Base-by-base conservation (phyloP, 768 basidiomycete species). In the Amanita polypyramis region DNA sequence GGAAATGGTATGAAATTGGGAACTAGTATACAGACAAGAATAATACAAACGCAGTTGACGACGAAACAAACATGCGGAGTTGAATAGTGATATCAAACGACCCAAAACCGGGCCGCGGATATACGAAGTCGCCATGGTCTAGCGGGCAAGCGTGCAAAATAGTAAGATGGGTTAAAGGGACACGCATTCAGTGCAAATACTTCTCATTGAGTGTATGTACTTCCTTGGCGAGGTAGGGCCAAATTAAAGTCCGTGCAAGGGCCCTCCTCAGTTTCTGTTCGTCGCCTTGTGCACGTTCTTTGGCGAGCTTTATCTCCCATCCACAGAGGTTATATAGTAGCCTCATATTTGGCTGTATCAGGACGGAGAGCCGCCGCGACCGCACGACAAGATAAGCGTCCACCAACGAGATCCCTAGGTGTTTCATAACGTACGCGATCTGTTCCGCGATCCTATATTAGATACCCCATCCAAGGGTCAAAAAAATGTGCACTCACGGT, bases 391-490 rank as follows among this genome's bases (percentile, higher is more conserved):
- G 73, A 66, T 98, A 98, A 7, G 95, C 91, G 58, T 94, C 90
- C 49, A 93, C 88, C 54, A 98, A 79, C 32, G 87, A 82, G 39
- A 94, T 69, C 19, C 73, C 69, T 17, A 90, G 78, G 59, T 95
- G 80, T 61, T 93, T 89, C 94, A 97, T 97, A 59, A 96, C 86
- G 65, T 97, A 97, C 14, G 94, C 94, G 58, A 98, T 97, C 79
- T 86, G 55, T 9, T 21, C 14, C 21, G 15, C 2, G 27, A 0
- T 15, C n/a, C 25, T 38, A 27, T 44, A 45, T 34, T 21, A 35
- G 44, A 34, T 19, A 45, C 2, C 9, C 15, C 32, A 35, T 33
- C 9, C 19, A 42, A 38, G 25, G 25, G 25, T 4, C 25, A 30
- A 50, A 50, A 38, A 41, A 38, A 29, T 37, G 43, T 44, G 49